A percentile compares a stretch with the other conserved stretches of the same genome.
phyloP scores from a whole-genome alignment of 768 basidiomycete species.

The Mycena filopes region DNA sequence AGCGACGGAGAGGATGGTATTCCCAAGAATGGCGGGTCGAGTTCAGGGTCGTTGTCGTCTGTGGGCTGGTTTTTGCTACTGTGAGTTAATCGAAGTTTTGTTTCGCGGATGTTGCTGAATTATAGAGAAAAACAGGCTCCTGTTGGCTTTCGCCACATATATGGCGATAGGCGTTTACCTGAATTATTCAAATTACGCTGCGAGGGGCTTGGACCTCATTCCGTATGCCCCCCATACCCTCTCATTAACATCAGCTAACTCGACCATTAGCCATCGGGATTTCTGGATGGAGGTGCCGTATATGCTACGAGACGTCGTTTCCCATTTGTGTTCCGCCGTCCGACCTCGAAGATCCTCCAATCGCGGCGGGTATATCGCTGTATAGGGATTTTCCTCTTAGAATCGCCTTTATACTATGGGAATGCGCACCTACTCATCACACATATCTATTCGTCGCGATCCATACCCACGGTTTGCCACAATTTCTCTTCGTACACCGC shows the following conservation, averaged over 20 bases:
- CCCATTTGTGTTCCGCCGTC: constrained; percentile 79
- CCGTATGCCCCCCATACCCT: constrained; percentile 62
- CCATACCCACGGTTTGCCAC: constrained; percentile 47
- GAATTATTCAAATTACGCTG: constrained; percentile 90
- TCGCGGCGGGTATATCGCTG: constrained; percentile 82
- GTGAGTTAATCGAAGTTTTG: constrained; percentile 56
- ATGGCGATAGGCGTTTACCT: constrained; percentile 85
- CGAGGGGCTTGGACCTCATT: constrained; percentile 83
- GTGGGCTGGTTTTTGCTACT: constrained; percentile 92
- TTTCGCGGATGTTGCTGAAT: constrained; percentile 13
- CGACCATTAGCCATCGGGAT: constrained; percentile 75
- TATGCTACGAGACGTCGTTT: constrained; percentile 81
- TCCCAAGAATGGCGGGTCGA: constrained; percentile 33
- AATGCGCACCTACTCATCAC: background rate
- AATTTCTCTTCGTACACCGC: constrained; percentile 51
- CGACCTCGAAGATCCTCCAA: constrained; percentile 71
- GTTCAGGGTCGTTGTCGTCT: constrained; percentile 69
- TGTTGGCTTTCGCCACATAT: constrained; percentile 76
- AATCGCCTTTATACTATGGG: constrained; percentile 12
- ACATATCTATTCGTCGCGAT: no score
- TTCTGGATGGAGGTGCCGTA: constrained; percentile 93
- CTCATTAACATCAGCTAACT: constrained; percentile 4
- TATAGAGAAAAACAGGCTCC: constrained; percentile 61
- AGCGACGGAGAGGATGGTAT: constrained; percentile 24
- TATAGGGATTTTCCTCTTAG: no score